Conservation (phyloP, 1,139 yeast species). For the Candida sojae region DNA sequence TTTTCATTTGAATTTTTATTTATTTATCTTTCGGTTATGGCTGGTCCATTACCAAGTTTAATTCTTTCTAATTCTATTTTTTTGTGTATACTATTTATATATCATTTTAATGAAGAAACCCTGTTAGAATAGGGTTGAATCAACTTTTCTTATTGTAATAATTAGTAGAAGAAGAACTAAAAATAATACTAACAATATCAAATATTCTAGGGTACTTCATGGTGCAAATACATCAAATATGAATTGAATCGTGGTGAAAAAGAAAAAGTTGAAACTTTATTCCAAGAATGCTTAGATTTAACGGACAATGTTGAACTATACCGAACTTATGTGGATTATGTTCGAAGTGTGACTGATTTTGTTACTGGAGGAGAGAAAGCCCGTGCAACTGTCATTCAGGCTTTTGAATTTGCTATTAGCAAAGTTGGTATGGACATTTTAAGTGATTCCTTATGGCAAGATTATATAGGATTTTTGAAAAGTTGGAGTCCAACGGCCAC, state of each 20-base stretch:
- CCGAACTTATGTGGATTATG: slow-evolving; percentile 74
- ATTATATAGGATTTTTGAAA: slow-evolving; percentile 77
- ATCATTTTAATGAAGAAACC: slow-evolving; percentile 3
- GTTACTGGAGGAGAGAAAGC: slow-evolving; percentile 87
- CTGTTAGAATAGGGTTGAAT: background rate
- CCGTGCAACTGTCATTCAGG: slow-evolving; percentile 71
- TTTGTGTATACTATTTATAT: slow-evolving; percentile 2
- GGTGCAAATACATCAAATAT: slow-evolving; percentile 73
- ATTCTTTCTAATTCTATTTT: background rate
- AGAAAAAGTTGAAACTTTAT: slow-evolving; percentile 63
- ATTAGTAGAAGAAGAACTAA: background rate
- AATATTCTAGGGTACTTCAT: slow-evolving; percentile 51
- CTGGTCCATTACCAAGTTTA: background rate
- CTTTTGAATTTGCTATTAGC: slow-evolving; percentile 81
- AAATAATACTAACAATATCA: slow-evolving; percentile 11
- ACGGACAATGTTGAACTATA: slow-evolving; percentile 69
- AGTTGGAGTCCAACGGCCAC: slow-evolving; percentile 77
- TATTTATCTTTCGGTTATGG: background rate
- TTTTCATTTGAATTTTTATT: background rate
- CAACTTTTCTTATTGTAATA: slow-evolving; percentile 1
- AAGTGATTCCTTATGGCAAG: slow-evolving; percentile 77
- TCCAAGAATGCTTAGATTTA: slow-evolving; percentile 59
- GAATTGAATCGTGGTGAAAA: slow-evolving; percentile 73
- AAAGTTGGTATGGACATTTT: slow-evolving; percentile 78
- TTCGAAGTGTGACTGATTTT: slow-evolving; percentile 75